These are phyloP conservation scores for Aspergillus conjunctus DNA, from an alignment of 495 filamentous ascomycete genomes.

Conservation along the genomic window DNA sequence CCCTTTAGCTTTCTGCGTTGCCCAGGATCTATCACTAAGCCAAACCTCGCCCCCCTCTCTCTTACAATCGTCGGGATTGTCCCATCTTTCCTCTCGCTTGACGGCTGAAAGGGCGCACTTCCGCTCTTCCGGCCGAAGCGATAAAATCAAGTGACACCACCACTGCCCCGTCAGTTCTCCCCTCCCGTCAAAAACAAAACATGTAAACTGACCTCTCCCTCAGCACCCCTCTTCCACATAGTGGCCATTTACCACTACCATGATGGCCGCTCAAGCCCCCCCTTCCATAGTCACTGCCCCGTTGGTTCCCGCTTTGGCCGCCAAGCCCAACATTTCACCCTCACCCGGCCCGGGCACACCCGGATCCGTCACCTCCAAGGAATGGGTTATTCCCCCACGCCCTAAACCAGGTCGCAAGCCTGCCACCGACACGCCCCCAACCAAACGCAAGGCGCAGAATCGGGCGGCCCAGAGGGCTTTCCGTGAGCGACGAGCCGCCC, in stretches of 20 bases:
- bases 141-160: constrained; percentile 24
- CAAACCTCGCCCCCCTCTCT: neutral
- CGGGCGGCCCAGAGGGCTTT: constrained; percentile 90
- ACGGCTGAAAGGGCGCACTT: constrained; percentile 40
- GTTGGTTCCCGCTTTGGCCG: constrained; percentile 40
- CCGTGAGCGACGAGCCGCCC: constrained; percentile 80
- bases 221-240: constrained; percentile 4
- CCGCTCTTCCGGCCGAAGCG: constrained; percentile 47
- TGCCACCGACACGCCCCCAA: constrained; percentile 86
- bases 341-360: constrained; percentile 48
- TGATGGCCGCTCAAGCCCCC: constrained; percentile 38
- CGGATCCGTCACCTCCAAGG: constrained; percentile 65
- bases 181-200: neutral
- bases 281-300: constrained; percentile 33
- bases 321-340: constrained; percentile 41
- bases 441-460: constrained; percentile 92
- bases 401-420: constrained; percentile 95
- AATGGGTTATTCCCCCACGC: constrained; percentile 86
- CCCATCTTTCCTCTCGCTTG: constrained; percentile 32
- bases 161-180: constrained; percentile 19
- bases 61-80: neutral
- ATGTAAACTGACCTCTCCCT: constrained; percentile 8
- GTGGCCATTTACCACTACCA: constrained; percentile 23
- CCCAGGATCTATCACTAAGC: neutral
- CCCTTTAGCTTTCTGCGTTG: neutral